phyloP scores from a whole-genome alignment of 164 flowering plant species.

The Nymphaea thermarum region DNA sequence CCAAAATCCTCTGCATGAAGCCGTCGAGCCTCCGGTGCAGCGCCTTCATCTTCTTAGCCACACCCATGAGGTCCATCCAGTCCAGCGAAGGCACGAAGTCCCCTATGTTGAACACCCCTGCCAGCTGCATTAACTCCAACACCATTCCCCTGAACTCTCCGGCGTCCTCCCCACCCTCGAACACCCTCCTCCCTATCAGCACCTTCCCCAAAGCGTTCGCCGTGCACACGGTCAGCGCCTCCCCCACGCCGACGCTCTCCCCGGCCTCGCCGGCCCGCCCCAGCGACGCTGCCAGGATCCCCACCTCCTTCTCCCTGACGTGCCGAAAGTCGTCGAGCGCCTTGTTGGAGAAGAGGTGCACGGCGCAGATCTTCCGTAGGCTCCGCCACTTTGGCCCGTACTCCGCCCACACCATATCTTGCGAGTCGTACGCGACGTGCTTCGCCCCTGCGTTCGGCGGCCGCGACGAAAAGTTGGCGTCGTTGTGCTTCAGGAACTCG shows the following conservation, averaged over 20 bases:
- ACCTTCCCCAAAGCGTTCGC: slow-evolving; percentile 63
- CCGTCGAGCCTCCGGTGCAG: slow-evolving; percentile 52
- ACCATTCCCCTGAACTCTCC: slow-evolving; percentile 77
- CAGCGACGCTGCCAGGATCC: slow-evolving; percentile 25
- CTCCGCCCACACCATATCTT: slow-evolving; percentile 82
- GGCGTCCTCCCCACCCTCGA: slow-evolving; percentile 34
- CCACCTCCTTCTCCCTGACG: slow-evolving; percentile 67
- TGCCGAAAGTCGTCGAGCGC: slow-evolving; percentile 60
- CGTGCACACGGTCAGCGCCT: slow-evolving; percentile 58
- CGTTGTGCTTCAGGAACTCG: slow-evolving; percentile 60
- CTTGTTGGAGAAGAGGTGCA: slow-evolving; percentile 76
- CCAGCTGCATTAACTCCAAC: slow-evolving; percentile 62
- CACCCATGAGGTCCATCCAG: slow-evolving; percentile 61
- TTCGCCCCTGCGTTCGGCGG: slow-evolving; percentile 77
- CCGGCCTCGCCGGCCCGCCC: slow-evolving; percentile 18
- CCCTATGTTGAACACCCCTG: slow-evolving; percentile 64
- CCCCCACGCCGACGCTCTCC: slow-evolving; percentile 21
- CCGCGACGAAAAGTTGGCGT: slow-evolving; percentile 63
- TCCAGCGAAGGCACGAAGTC: slow-evolving; percentile 71
- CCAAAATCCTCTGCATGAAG: slow-evolving; percentile 36
- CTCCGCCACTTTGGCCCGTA: slow-evolving; percentile 82
- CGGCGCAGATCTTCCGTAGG: slow-evolving; percentile 57
- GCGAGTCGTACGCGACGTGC: slow-evolving; percentile 63
- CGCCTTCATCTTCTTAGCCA: slow-evolving; percentile 56
- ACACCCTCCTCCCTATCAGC: slow-evolving; percentile 62